Base-by-base conservation (phyloP, 345 rosid species). In the Brassica incana region DNA sequence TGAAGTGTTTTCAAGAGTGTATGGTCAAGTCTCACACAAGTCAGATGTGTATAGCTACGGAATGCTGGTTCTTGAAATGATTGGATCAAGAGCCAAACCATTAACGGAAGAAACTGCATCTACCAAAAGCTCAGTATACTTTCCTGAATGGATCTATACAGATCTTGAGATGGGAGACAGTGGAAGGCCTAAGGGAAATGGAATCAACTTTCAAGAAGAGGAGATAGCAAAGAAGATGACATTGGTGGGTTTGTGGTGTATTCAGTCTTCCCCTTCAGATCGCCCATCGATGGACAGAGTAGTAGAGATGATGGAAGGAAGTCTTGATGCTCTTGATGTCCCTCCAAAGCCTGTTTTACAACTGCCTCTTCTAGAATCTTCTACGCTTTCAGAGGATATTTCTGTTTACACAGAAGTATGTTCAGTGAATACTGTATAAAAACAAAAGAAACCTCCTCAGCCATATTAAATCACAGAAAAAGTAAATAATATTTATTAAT, bases 11-110 rank as follows among this genome's bases (percentile, higher is more conserved):
- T 74, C 77, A 18, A 77, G 84, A 69, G 33, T 69, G 58, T 87
- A n/a, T n/a, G n/a, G n/a, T n/a, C n/a, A n/a, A n/a, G n/a, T n/a
- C n/a, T n/a, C 87, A 6, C 64, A 84, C 73, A 84, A 88, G n/a
- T 83, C 87, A 0, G 87, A 88, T 74, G 87, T 84, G 2, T 88
- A 85, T 1, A 87, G 90, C 60, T 87, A 87, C 2, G 88, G 88
- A 38, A 88, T 85, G 87, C 65, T 88, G 70, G 62, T 85, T 35
- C 74, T 85, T 0, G 80, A 85, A 23, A 85, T 88, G 80, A 76
- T 85, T 8, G 85, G 85, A 6, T 80, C 71, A 30, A 80, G 80
- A 60, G 78, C 35, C n/a, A 69, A 77, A 43, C 0, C 16, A 52
- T 18, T 50, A 5, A 7, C 3, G 2, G 45, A 74, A 36, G 25